Percentiles rank a stretch among this genome's conserved stretches.
These are phyloP conservation scores for Vanilla planifolia DNA, from an alignment of 106 monocot genomes.

Conservation along the genomic window DNA sequence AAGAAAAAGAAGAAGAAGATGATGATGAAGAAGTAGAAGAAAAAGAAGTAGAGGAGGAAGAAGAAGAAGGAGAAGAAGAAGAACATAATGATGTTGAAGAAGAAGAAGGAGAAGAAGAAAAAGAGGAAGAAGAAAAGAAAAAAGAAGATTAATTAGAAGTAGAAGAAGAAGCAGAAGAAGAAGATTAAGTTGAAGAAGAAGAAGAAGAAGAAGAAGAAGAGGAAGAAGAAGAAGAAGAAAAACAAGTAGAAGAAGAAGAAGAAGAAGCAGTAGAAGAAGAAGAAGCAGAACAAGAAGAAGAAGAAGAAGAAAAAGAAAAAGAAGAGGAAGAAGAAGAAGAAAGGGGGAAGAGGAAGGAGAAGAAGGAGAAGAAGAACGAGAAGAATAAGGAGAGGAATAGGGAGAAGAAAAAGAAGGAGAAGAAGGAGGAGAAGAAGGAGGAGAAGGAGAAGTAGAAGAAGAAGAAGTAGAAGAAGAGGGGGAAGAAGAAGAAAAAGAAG, in stretches of 20 bases:
- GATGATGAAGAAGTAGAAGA: too few relatives aligned
- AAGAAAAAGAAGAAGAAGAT: neutral
- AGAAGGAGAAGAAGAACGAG: neutral
- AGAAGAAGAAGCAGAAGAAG: too few relatives aligned
- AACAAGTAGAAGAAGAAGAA: too few relatives aligned
- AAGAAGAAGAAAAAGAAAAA: slow-evolving; percentile 9
- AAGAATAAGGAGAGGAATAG: too few relatives aligned
- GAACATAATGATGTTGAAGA: too few relatives aligned
- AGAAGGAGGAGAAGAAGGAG: neutral
- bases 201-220: slow-evolving; percentile 1
- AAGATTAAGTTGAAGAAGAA: too few relatives aligned
- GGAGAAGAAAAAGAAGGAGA: neutral
- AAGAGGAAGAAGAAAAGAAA: slow-evolving; percentile 10
- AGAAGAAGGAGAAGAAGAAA: neutral
- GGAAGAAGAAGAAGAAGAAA: neutral
- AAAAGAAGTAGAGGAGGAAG: neutral
- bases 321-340: neutral
- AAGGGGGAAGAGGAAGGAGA: slow-evolving; percentile 1
- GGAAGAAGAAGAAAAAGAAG: neutral
- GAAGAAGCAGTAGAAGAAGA: too few relatives aligned
- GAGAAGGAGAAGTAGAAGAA: neutral
- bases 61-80: neutral
- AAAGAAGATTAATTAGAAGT: too few relatives aligned
- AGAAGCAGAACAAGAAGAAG: too few relatives aligned
- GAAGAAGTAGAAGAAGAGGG: neutral